Evolutionary conservation across 257 asterid genomes (phyloP).

Genomic region (Capsicum baccatum): DNA sequence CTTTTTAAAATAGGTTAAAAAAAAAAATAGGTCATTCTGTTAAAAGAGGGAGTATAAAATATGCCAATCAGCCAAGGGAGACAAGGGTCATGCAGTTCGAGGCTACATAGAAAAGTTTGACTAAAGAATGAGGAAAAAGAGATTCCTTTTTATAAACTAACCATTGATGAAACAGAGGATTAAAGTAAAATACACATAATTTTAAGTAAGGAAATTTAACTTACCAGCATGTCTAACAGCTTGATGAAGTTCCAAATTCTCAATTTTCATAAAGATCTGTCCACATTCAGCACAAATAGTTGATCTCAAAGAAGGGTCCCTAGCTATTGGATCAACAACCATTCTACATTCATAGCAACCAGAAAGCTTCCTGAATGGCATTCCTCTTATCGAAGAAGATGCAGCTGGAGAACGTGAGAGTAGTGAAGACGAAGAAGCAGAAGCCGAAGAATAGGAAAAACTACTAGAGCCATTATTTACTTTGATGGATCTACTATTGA

Average conservation of each 20-base stretch:
- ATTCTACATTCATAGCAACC: slow-evolving; percentile 89
- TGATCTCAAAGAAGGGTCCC: slow-evolving; percentile 75
- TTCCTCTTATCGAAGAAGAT: slow-evolving; percentile 60
- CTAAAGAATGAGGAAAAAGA: slow-evolving; percentile 38
- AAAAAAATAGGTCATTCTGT: too few relatives aligned
- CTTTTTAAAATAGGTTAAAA: too few relatives aligned
- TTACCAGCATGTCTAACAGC: slow-evolving; percentile 91
- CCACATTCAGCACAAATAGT: slow-evolving; percentile 72
- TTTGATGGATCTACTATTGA: slow-evolving; percentile 49
- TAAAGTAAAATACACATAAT: background rate
- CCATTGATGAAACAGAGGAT: slow-evolving; percentile 2
- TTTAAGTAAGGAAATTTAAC: background rate
- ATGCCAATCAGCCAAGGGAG: slow-evolving; percentile 23
- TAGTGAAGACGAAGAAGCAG: slow-evolving; percentile 38
- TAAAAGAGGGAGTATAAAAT: background rate
- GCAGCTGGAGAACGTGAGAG: slow-evolving; percentile 42
- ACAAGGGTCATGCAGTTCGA: slow-evolving; percentile 44
- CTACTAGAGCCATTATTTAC: slow-evolving; percentile 3
- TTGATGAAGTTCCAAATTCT: slow-evolving; percentile 78
- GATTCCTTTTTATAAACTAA: slow-evolving; percentile 23
- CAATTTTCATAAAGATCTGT: slow-evolving; percentile 76
- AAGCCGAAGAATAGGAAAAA: slow-evolving; percentile 39
- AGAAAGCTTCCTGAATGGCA: slow-evolving; percentile 80
- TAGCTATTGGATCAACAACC: slow-evolving; percentile 87
- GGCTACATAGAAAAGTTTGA: slow-evolving; percentile 55